These are phyloP conservation scores for Teratosphaeria zuluensis DNA, from an alignment of 2,329 filamentous ascomycete species.

Conservation along the genomic window DNA sequence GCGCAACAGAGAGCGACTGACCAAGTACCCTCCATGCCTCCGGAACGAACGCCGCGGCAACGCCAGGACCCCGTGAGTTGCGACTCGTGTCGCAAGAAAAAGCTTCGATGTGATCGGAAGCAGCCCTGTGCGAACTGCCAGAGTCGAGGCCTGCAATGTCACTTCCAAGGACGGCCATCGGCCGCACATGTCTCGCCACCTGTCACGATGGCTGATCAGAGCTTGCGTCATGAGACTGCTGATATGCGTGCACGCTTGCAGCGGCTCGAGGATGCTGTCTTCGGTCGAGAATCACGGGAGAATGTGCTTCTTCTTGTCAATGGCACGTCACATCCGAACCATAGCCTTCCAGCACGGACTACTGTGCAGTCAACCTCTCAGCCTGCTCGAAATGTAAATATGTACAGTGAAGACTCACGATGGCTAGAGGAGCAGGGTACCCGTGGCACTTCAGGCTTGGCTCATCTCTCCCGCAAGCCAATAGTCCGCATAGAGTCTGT, in stretches of 20 bases:
- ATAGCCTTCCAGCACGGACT: no score
- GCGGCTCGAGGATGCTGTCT: conserved; percentile 12
- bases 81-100: conserved; percentile 13
- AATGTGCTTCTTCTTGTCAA: no score
- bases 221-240: conserved; percentile 10
- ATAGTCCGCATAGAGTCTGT: neutral
- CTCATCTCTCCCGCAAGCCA: neutral
- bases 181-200: neutral
- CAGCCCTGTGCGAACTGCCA: conserved; percentile 18
- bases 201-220: neutral
- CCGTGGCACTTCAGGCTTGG: neutral
- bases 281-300: neutral
- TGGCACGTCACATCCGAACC: no score
- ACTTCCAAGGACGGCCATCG: conserved; percentile 6
- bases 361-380: no score
- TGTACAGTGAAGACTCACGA: neutral
- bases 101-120: conserved; percentile 13
- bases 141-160: conserved; percentile 10
- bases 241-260: conserved; percentile 10
- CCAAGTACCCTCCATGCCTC: neutral
- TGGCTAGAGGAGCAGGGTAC: conserved; percentile 2
- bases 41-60: conserved; percentile 1
- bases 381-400: neutral
- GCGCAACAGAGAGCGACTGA: no score
- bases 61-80: conserved; percentile 21